Percentiles rank a stretch among this genome's conserved stretches.
Conservation (phyloP, 2,329 filamentous ascomycete species). For the Capronia americana region DNA sequence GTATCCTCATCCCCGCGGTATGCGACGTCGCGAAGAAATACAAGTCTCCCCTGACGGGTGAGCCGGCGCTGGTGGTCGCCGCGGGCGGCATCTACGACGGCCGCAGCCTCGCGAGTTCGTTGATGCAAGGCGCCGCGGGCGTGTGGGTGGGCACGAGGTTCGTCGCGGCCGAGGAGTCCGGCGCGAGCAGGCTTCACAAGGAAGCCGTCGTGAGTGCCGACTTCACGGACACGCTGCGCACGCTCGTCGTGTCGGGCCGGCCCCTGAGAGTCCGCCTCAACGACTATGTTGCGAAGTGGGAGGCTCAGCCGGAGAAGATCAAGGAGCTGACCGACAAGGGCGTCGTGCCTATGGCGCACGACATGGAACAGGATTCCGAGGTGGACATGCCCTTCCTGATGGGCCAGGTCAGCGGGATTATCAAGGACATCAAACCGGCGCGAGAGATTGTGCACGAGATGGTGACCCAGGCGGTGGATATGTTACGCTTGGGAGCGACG, state of each 20-base stretch:
- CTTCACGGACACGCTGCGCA: conserved; percentile 80
- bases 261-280: conserved; percentile 82
- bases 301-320: conserved; percentile 75
- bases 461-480: conserved; percentile 75
- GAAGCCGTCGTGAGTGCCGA: conserved; percentile 78
- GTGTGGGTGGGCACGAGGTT: conserved; percentile 97
- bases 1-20: conserved; percentile 84
- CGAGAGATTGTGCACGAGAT: conserved; percentile 87
- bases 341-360: conserved; percentile 79
- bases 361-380: conserved; percentile 75
- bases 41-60: conserved; percentile 71
- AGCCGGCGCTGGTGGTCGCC: conserved; percentile 79
- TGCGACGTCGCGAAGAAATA: conserved; percentile 81
- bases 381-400: conserved; percentile 88
- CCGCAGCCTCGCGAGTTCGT: conserved; percentile 74
- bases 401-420: conserved; percentile 87
- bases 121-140: conserved; percentile 87
- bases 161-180: conserved; percentile 81
- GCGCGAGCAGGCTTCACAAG: conserved; percentile 82
- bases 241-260: conserved; percentile 80
- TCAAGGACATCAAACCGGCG: conserved; percentile 79
- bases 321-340: conserved; percentile 76
- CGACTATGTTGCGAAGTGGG: conserved; percentile 83
- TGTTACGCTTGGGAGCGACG: conserved; percentile 66
- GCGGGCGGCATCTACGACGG: conserved; percentile 89